These are phyloP conservation scores for Coniosporium uncinatum DNA, from an alignment of 2,329 filamentous ascomycete species.

Conservation along the genomic window DNA sequence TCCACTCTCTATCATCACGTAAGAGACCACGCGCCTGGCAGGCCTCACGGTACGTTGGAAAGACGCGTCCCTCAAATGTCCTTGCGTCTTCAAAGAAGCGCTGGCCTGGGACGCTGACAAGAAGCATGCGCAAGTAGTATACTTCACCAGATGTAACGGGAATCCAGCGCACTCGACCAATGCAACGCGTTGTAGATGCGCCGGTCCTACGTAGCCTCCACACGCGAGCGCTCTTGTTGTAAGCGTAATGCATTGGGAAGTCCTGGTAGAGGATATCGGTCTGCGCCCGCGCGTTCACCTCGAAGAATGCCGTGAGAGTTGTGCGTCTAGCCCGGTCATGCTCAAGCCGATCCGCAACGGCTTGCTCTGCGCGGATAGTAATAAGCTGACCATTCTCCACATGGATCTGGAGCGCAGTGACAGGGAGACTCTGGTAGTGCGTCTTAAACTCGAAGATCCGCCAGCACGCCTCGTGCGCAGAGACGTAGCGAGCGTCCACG, in stretches of 20 bases:
- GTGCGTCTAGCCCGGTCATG: neutral
- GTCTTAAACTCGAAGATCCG: slow-evolving; percentile 2
- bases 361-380: neutral
- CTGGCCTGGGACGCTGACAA: neutral
- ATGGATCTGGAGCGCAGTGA: neutral
- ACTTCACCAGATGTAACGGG: slow-evolving; percentile 1
- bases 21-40: neutral
- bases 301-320: slow-evolving; percentile 3
- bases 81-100: neutral
- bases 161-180: slow-evolving; percentile 1
- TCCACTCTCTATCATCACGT: slow-evolving; percentile 1
- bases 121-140: slow-evolving; percentile 1
- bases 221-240: neutral
- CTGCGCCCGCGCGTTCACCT: neutral
- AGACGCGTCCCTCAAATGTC: slow-evolving; percentile 1
- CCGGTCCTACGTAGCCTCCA: neutral
- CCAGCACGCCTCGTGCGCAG: slow-evolving; percentile 3
- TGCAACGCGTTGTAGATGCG: too few species aligned
- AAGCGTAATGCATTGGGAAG: slow-evolving; percentile 1
- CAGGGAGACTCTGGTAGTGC: neutral
- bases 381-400: neutral
- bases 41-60: neutral
- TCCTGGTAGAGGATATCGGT: slow-evolving; percentile 2
- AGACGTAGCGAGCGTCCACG: slow-evolving; percentile 2
- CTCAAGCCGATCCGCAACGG: neutral